Conservation (phyloP, 1,284 basidiomycete species). For the Meira miltonrushii region DNA sequence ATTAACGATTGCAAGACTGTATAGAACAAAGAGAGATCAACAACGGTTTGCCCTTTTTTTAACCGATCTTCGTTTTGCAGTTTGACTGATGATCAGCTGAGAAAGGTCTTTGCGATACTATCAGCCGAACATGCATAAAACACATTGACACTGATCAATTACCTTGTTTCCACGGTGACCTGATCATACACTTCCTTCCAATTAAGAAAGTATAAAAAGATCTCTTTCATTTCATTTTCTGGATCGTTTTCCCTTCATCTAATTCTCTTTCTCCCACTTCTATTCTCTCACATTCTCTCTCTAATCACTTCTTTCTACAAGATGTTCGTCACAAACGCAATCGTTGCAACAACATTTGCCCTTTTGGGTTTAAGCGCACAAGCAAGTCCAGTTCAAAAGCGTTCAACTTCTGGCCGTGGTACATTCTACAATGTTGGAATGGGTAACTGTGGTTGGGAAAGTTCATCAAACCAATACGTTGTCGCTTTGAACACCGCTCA, state of each 20-base stretch:
- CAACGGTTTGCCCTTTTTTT: too few relatives aligned
- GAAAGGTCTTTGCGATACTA: too few relatives aligned
- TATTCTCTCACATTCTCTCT: background rate
- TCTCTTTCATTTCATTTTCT: background rate
- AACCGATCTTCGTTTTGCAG: too few relatives aligned
- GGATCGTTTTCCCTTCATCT: background rate
- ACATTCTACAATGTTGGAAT: conserved; percentile 44
- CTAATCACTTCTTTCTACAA: background rate
- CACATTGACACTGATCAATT: too few relatives aligned
- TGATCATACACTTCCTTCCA: too few relatives aligned
- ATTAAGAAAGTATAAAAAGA: too few relatives aligned
- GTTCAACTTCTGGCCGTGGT: conserved; percentile 26
- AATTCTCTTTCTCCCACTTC: background rate
- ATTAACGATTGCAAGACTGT: too few relatives aligned
- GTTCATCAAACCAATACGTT: conserved; percentile 17
- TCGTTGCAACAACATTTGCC: conserved; percentile 26
- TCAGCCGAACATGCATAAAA: too few relatives aligned
- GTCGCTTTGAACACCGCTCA: conserved; percentile 32
- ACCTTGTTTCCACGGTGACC: too few relatives aligned
- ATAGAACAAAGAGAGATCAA: too few relatives aligned
- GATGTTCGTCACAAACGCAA: conserved; percentile 4
- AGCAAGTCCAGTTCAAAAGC: conserved; percentile 21
- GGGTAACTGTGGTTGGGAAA: conserved; percentile 30
- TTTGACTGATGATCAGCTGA: too few relatives aligned
- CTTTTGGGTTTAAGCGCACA: conserved; percentile 28